Percentiles rank a stretch among this genome's conserved stretches.
These are phyloP conservation scores for Malassezia yamatoensis DNA, from an alignment of 1,284 basidiomycete species.

Conservation along the genomic window DNA sequence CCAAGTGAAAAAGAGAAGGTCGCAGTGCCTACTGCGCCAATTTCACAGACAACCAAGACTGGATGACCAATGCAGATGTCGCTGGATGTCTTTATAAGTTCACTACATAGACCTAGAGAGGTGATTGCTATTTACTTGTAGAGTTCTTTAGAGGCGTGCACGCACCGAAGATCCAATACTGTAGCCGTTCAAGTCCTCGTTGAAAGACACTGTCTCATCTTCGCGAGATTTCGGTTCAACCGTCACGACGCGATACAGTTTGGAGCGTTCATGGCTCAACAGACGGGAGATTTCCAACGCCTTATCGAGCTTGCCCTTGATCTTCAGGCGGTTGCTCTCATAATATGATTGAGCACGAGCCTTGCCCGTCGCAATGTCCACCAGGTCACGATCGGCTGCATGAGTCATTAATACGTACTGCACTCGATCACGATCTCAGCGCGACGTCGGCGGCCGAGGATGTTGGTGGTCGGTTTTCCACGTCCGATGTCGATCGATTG, in stretches of 20 bases:
- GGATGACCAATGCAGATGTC: too few species aligned
- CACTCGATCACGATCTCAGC: constrained; percentile 41
- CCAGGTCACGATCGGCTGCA: constrained; percentile 30
- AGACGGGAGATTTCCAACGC: constrained; percentile 28
- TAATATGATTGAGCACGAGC: constrained; percentile 28
- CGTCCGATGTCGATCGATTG: constrained; percentile 22
- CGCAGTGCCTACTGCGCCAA: too few species aligned
- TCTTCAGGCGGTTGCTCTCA: constrained; percentile 32
- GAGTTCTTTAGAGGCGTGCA: constrained; percentile 3
- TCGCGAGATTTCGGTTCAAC: neutral
- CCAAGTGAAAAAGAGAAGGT: too few species aligned
- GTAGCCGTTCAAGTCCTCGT: constrained; percentile 1
- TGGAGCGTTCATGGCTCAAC: constrained; percentile 36
- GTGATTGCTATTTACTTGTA: neutral
- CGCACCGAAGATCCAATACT: constrained; percentile 5
- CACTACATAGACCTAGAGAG: neutral
- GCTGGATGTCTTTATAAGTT: too few species aligned
- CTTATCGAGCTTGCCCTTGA: constrained; percentile 36
- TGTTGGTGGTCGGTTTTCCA: constrained; percentile 33
- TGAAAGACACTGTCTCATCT: neutral
- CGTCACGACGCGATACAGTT: constrained; percentile 24
- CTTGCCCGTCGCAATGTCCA: constrained; percentile 41
- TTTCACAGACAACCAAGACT: too few species aligned
- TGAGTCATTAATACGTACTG: constrained; percentile 11
- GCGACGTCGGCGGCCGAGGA: constrained; percentile 34